A percentile compares a stretch with the other conserved stretches of the same genome.
Conservation (phyloP, 768 basidiomycete genomes). For the Lyophyllum atratum region DNA sequence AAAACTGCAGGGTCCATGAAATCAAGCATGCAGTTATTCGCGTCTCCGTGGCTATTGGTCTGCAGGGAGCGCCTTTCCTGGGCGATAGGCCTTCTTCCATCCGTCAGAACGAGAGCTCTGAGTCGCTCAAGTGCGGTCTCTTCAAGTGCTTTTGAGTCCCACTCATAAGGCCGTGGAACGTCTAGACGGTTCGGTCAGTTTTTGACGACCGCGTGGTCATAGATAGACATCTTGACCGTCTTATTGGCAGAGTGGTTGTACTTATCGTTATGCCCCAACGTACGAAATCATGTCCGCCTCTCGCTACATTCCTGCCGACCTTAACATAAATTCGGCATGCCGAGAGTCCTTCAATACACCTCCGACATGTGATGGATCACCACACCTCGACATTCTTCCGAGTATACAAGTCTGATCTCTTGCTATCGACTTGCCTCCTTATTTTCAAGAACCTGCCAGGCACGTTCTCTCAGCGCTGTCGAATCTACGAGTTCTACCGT, state of each 20-base stretch:
- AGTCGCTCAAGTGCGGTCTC: not conserved
- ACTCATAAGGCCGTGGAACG: not conserved
- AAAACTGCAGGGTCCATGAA: not conserved
- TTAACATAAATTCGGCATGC: not conserved
- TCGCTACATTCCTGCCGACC: not conserved
- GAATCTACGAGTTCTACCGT: not conserved
- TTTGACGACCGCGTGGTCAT: constrained; percentile 4
- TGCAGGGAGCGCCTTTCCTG: not conserved
- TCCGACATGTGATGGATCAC: not conserved
- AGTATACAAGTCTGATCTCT: not conserved
- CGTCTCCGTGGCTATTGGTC: not conserved
- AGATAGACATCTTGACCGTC: not conserved
- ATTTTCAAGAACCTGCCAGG: not conserved
- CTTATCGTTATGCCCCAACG: not conserved
- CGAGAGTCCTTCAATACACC: not conserved
- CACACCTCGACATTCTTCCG: not conserved
- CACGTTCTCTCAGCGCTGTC: not conserved
- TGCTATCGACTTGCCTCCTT: not conserved
- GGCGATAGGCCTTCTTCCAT: not conserved
- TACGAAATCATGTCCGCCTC: not conserved
- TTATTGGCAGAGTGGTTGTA: not conserved
- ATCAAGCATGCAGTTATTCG: not conserved
- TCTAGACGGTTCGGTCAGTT: not conserved
- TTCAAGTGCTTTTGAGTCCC: not conserved
- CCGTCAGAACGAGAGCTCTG: not conserved